A percentile compares a stretch with the other conserved stretches of the same genome.
phyloP scores from a whole-genome alignment of 2,329 filamentous ascomycete genomes.

The Ampelomyces quisqualis region DNA sequence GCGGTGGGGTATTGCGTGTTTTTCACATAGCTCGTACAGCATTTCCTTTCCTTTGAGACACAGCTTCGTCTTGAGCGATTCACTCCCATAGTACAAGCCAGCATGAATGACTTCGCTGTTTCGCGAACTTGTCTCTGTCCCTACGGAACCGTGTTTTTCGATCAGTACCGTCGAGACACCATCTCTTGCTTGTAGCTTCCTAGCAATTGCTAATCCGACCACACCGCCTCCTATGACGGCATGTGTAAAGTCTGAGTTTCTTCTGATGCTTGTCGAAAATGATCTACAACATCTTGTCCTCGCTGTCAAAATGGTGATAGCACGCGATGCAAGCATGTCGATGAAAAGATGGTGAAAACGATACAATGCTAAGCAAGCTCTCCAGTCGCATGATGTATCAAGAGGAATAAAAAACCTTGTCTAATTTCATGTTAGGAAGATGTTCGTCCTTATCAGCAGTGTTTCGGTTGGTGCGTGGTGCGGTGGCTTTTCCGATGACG shows the following conservation, averaged over 20 bases:
- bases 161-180: slow-evolving; percentile 71
- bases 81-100: slow-evolving; percentile 81
- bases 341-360: not conserved
- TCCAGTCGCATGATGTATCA: no score
- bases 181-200: slow-evolving; percentile 64
- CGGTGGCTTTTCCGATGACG: slow-evolving; percentile 14
- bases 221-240: slow-evolving; percentile 69
- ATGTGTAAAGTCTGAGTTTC: slow-evolving; percentile 62
- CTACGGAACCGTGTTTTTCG: slow-evolving; percentile 72
- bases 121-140: slow-evolving; percentile 83
- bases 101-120: slow-evolving; percentile 98
- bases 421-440: no score
- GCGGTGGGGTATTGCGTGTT: slow-evolving; percentile 66
- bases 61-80: slow-evolving; percentile 76
- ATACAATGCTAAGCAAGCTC: not conserved
- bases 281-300: slow-evolving; percentile 2
- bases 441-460: slow-evolving; percentile 2
- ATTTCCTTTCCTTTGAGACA: slow-evolving; percentile 76
- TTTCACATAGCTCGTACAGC: slow-evolving; percentile 75
- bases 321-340: slow-evolving; percentile 17
- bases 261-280: slow-evolving; percentile 33
- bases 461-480: no score
- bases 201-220: slow-evolving; percentile 77
- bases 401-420: no score
- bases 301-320: slow-evolving; percentile 3